phyloP scores from a whole-genome alignment of 2,329 filamentous ascomycete species.

The Keithomyces neogunnii region DNA sequence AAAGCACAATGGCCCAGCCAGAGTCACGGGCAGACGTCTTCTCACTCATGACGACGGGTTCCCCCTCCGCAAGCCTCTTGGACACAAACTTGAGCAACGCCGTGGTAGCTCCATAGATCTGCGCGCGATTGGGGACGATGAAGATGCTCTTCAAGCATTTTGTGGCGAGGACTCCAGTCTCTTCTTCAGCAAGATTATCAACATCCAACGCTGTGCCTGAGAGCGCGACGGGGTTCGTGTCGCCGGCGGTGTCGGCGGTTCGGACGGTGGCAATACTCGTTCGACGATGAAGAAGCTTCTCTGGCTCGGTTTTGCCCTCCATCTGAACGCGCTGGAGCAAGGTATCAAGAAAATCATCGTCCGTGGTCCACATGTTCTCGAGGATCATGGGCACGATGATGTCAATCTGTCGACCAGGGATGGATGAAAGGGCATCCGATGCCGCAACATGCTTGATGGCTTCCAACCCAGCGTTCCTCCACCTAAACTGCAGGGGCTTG shows the following conservation, averaged over 20 bases:
- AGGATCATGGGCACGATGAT: constrained; percentile 78
- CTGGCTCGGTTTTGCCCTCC: constrained; percentile 60
- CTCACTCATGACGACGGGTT: constrained; percentile 43
- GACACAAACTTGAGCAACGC: constrained; percentile 69
- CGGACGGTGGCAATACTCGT: constrained; percentile 73
- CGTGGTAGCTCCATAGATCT: constrained; percentile 69
- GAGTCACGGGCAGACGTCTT: constrained; percentile 34
- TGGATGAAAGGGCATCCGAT: constrained; percentile 68
- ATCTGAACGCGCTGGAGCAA: constrained; percentile 59
- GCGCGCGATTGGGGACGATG: constrained; percentile 68
- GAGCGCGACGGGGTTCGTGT: constrained; percentile 63
- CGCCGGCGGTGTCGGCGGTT: constrained; percentile 51
- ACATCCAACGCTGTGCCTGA: constrained; percentile 77
- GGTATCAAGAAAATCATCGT: constrained; percentile 58
- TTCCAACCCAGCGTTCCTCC: constrained; percentile 64
- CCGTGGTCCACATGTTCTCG: constrained; percentile 74
- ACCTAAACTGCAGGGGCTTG: constrained; percentile 68
- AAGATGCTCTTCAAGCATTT: constrained; percentile 85
- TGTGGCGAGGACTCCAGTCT: constrained; percentile 75
- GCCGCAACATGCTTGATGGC: constrained; percentile 76
- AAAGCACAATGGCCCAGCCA: constrained; percentile 76
- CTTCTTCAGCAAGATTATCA: constrained; percentile 82
- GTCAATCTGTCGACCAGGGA: constrained; percentile 67
- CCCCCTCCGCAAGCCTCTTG: constrained; percentile 44
- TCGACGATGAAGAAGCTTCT: constrained; percentile 55